Evolutionary conservation across 768 basidiomycete genomes (phyloP).

Genomic region (Auriculariales sp.): DNA sequence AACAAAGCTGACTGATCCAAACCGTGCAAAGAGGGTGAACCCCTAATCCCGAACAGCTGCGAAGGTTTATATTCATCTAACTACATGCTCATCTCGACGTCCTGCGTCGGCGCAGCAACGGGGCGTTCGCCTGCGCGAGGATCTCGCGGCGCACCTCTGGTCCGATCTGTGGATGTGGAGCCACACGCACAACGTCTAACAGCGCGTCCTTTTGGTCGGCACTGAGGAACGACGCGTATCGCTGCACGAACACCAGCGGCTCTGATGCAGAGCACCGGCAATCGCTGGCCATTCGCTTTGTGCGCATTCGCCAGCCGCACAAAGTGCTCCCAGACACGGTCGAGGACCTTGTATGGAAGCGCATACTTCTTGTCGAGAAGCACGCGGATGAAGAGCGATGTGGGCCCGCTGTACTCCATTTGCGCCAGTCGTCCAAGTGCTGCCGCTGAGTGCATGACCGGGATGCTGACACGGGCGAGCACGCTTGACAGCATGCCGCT

Average conservation of each 20-base stretch:
- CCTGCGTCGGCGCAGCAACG: conserved; percentile 18
- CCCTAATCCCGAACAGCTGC: too few species aligned
- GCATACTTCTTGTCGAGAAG: conserved; percentile 96
- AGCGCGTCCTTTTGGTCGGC: conserved; percentile 96
- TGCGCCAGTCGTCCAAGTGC: conserved; percentile 84
- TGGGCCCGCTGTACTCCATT: conserved; percentile 96
- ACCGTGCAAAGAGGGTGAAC: too few species aligned
- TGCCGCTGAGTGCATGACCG: conserved; percentile 92
- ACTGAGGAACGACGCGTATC: conserved; percentile 91
- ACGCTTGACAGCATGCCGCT: conserved; percentile 91
- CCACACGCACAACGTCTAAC: conserved; percentile 79
- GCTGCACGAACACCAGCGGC: conserved; percentile 80
- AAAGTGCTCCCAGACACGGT: conserved; percentile 95
- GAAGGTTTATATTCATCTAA: too few species aligned
- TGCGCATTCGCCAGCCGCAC: conserved; percentile 89
- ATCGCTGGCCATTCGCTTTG: conserved; percentile 47
- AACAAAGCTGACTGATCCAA: too few species aligned
- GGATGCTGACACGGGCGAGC: conserved; percentile 78
- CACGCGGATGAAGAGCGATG: conserved; percentile 93
- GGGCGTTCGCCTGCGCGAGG: conserved; percentile 16
- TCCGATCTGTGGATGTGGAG: conserved; percentile 77
- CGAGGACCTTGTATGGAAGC: conserved; percentile 93
- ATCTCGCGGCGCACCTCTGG: conserved; percentile 77
- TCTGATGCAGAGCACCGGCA: conserved; percentile 99
- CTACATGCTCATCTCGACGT: conserved; percentile 8